These are phyloP conservation scores for Tetradesmus lagerheimii DNA, from an alignment of 139 green algal species.

Conservation along the genomic window DNA sequence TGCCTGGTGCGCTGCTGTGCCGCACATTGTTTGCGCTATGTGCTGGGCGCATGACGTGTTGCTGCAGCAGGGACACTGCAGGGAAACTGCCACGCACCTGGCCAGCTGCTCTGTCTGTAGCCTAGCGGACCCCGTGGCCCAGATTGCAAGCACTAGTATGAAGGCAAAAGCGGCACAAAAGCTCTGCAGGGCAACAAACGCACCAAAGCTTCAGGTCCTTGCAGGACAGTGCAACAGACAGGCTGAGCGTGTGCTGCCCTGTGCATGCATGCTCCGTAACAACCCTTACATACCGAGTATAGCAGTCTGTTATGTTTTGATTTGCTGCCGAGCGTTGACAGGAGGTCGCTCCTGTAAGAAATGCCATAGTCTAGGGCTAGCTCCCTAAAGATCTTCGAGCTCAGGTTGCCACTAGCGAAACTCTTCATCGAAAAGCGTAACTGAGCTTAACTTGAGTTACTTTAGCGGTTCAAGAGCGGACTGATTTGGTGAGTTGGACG, in stretches of 20 bases:
- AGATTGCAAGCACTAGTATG: background rate
- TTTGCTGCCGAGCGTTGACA: background rate
- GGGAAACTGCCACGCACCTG: background rate
- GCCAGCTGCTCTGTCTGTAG: background rate
- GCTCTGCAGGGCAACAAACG: background rate
- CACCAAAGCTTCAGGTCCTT: background rate
- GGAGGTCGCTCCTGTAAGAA: background rate
- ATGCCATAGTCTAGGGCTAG: conserved; percentile 11
- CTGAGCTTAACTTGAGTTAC: no score
- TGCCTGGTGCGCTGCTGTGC: no score
- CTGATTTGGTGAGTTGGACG: background rate
- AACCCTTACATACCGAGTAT: background rate
- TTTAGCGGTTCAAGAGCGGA: no score
- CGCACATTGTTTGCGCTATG: no score
- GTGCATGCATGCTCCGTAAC: background rate
- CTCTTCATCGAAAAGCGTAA: conserved; percentile 17
- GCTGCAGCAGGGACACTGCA: background rate
- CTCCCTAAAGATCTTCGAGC: background rate
- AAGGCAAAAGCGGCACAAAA: background rate
- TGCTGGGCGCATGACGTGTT: background rate
- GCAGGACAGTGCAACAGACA: background rate
- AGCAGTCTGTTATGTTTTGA: conserved; percentile 8
- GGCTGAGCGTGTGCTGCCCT: background rate
- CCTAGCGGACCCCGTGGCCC: background rate
- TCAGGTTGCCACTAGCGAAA: background rate